Evolutionary conservation across 2,329 filamentous ascomycete species (phyloP), one percentile per base, ranked within the genome.

Genomic region (Mycocentrospora acerina): DNA sequence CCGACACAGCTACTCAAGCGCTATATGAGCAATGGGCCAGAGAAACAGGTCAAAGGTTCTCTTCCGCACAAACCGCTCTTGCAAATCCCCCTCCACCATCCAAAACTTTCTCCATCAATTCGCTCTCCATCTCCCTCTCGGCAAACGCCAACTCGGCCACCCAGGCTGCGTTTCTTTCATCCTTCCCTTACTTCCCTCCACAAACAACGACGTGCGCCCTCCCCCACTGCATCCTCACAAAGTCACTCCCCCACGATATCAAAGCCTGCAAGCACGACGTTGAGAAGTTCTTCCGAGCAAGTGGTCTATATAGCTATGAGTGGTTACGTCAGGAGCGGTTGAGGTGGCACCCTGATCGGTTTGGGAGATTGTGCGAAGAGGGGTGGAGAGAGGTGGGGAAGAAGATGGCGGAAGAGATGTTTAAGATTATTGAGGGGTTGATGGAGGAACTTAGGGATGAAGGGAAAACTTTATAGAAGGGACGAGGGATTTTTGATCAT

Each of bases 261-360:
- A 48, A 55, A 10, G 62, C 64, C 2, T 67, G 64, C 35, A 57
- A 53, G 32, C 64, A 67, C 27, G 64, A 67, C 15, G 55, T 67
- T 1, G 64, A 66, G 35, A 39, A 33, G 4, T 29, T 66, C 7
- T 36, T 66, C 10, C 41, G 60, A 3, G 62, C 59, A 4, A 63
- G 59, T 9, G 64, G 62, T 4, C 12, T 54, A 19, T 67, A 67
- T 35, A 61, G 60, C 29, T 60, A 60, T 33, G 64, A 66, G 37
- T 67, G 61, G 60, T 29, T 67, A 26, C 24, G 58, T 12, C 60
- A 66, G 40, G 64, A 67, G 43, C 28, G 64, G 7, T 35, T 67
- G 16, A 36, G 60, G 10, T 67, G 64, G 64, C 64, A 67, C 55
- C 64, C 62, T 0, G 64, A 67, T 47, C 53, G 62, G 6, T 67